Percentiles rank a stretch among this genome's conserved stretches.
These are phyloP conservation scores for Mucor ambiguus DNA, from an alignment of 371 early-diverging fungal genomes.

Conservation along the genomic window DNA sequence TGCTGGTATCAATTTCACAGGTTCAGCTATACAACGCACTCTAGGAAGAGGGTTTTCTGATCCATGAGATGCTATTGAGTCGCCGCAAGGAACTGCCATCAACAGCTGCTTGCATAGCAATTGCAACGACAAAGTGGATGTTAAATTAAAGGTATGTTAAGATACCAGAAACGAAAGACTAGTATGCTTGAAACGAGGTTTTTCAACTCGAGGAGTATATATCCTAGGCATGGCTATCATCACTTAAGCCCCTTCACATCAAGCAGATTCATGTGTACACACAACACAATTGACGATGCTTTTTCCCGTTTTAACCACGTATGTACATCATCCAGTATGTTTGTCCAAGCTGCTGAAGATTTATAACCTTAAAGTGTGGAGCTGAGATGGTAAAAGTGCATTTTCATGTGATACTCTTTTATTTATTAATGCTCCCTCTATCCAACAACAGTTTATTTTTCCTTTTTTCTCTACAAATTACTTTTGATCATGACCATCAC, in stretches of 20 bases:
- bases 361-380: background rate
- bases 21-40: background rate
- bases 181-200: background rate
- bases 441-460: background rate
- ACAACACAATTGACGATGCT: background rate
- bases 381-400: background rate
- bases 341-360: background rate
- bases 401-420: conserved; percentile 3
- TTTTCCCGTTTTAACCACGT: background rate
- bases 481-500: conserved; percentile 2
- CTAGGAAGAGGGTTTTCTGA: background rate
- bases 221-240: background rate
- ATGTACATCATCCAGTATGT: background rate
- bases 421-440: background rate
- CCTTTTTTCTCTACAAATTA: conserved; percentile 1
- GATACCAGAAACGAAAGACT: background rate
- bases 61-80: background rate
- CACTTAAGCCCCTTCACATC: background rate
- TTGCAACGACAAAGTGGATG: too few relatives aligned
- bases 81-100: background rate
- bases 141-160: background rate
- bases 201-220: background rate
- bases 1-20: background rate
- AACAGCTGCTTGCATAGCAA: too few relatives aligned
- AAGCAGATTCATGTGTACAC: background rate